Evolutionary conservation across 805 yeast genomes (phyloP).

Genomic region (Vanderwaltozyma tropicalis): DNA sequence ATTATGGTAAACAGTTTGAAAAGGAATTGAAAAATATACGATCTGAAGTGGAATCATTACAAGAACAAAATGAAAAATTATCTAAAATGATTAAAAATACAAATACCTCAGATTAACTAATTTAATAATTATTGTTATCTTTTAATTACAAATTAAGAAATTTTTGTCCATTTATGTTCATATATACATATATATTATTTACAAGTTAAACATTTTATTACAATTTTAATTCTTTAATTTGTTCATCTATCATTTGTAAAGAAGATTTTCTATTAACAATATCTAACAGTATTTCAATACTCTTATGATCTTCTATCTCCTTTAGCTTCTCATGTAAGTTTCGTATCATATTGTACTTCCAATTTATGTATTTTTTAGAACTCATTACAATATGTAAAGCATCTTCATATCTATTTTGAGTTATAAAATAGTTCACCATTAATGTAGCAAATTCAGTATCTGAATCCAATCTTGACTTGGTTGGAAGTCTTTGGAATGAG

Average conservation of each 20-base stretch:
- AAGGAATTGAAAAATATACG: constrained; percentile 69
- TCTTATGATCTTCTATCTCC: constrained; percentile 34
- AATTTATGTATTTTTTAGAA: constrained; percentile 56
- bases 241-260: constrained; percentile 11
- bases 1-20: constrained; percentile 81
- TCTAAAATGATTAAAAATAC: not conserved
- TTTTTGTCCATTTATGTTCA: not conserved
- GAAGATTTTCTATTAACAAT: constrained; percentile 26
- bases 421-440: constrained; percentile 52
- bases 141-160: not conserved
- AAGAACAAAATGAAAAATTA: constrained; percentile 24
- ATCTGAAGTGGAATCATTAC: constrained; percentile 58
- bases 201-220: not conserved
- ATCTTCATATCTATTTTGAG: constrained; percentile 48
- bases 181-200: not conserved
- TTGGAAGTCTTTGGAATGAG: constrained; percentile 44
- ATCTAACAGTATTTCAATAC: constrained; percentile 23
- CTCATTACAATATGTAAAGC: constrained; percentile 60
- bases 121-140: not conserved
- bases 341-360: constrained; percentile 47
- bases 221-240: constrained; percentile 10
- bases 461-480: constrained; percentile 25
- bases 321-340: constrained; percentile 33
- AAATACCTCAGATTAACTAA: too few relatives aligned
- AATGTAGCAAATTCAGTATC: constrained; percentile 49